Base-by-base conservation (phyloP, 2,329 filamentous ascomycete genomes). In the Pseudogymnoascus sp. region DNA sequence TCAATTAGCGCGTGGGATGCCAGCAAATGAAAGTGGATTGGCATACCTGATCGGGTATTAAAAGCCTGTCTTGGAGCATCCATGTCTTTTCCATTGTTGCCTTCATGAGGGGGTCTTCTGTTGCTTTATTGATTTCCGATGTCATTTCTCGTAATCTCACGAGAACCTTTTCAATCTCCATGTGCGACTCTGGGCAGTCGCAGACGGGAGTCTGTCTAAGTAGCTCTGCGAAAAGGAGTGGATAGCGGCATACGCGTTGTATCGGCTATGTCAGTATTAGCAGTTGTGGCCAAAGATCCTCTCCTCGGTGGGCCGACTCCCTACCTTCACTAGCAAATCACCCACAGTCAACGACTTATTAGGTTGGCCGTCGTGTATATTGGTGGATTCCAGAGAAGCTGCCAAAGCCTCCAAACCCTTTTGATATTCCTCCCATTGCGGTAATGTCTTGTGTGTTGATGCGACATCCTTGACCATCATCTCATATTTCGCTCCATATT, bases 401-500 rank as follows among this genome's bases (percentile, higher is more conserved):
- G 90, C 90, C 38, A 97, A 76, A 10, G 88, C 85, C 74, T 97
- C 93, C 1, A 97, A 84, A 0, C 93, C 94, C 70, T 85, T 88
- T 70, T 96, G 92, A 71, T 92, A 93, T 4, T 84, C 82, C 48
- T 87, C 82, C 90, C 91, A 96, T 59, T 88, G 82, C 25, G 85
- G 85, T 67, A 90, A 82, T 5, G 82, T 83, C 63, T 86, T 83
- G 65, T 89, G 85, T 13, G 88, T 81, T 27, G 86, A 81, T 35
- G 86, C 84, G 36, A 95, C 78, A 66, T 96, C 91, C 66, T 89
- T 86, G 55, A 89, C 85, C 79, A 97, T 89, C 67, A 91, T 81
- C 67, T 95, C 91, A 74, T 94, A 96, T 71, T 93, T 93, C 60
- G 89, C 89, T 36, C 90, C 90, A 72, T 96, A 99, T 68, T 96